phyloP scores from a whole-genome alignment of 352 stramenopile species.

The Phytophthora ohioensis region DNA sequence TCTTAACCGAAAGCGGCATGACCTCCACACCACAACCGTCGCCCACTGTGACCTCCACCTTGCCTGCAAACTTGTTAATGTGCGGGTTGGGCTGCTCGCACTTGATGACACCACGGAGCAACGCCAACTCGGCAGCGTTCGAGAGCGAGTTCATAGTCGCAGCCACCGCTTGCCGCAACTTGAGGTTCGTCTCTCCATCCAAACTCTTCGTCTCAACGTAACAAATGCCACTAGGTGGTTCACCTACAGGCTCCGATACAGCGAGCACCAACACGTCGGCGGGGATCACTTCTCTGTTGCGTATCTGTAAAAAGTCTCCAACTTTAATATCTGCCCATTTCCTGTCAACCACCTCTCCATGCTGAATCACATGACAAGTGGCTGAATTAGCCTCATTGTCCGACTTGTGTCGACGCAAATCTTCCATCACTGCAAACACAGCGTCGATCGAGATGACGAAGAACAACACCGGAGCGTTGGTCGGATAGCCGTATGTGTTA shows the following conservation, averaged over 20 bases:
- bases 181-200: conserved; percentile 95
- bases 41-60: conserved; percentile 77
- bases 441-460: conserved; percentile 93
- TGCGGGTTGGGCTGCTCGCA: conserved; percentile 86
- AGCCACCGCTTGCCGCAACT: conserved; percentile 79
- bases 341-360: conserved; percentile 76
- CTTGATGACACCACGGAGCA: conserved; percentile 67
- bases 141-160: conserved; percentile 72
- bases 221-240: conserved; percentile 83
- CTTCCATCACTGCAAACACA: conserved; percentile 91
- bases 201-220: conserved; percentile 93
- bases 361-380: conserved; percentile 72
- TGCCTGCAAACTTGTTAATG: conserved; percentile 91
- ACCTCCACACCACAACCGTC: conserved; percentile 72
- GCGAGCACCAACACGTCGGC: conserved; percentile 88
- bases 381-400: conserved; percentile 87
- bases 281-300: conserved; percentile 86
- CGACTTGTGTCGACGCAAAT: conserved; percentile 77
- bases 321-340: conserved; percentile 89
- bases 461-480: conserved; percentile 82
- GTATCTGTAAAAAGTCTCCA: conserved; percentile 81
- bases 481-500: conserved; percentile 84
- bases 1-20: conserved; percentile 86
- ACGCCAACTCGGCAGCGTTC: conserved; percentile 60
- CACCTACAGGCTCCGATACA: conserved; percentile 70